A percentile compares a stretch with the other conserved stretches of the same genome.
phyloP scores from a whole-genome alignment of 1,284 basidiomycete genomes.

The Ceratobasidium sp. region DNA sequence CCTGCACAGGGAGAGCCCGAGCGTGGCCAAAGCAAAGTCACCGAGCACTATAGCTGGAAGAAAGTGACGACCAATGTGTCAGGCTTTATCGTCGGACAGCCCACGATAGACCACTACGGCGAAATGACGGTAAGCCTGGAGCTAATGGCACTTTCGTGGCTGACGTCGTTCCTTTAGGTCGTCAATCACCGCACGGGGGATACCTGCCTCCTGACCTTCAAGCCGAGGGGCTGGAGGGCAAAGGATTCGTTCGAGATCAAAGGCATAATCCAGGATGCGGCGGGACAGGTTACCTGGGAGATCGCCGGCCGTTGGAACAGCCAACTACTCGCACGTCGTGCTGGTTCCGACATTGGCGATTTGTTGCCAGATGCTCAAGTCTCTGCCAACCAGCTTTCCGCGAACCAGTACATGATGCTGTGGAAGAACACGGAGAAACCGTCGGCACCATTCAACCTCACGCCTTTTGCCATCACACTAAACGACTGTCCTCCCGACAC shows the following conservation, averaged over 20 bases:
- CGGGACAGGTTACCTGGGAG: constrained; percentile 80
- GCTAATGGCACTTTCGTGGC: background rate
- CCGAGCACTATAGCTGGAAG: constrained; percentile 93
- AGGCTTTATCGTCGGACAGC: constrained; percentile 92
- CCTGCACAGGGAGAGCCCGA: constrained; percentile 51
- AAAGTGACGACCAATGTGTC: constrained; percentile 95
- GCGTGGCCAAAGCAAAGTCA: constrained; percentile 62
- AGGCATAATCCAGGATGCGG: constrained; percentile 78
- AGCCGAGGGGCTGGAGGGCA: constrained; percentile 94
- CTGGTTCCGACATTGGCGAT: constrained; percentile 70
- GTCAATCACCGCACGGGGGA: constrained; percentile 95
- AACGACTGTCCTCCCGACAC: constrained; percentile 80
- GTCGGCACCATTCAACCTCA: constrained; percentile 89
- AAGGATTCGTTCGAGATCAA: constrained; percentile 93
- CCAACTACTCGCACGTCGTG: constrained; percentile 88
- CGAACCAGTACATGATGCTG: constrained; percentile 74
- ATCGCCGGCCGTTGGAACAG: constrained; percentile 97
- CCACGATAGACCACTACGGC: constrained; percentile 97
- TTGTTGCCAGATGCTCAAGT: constrained; percentile 80
- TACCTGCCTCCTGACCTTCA: constrained; percentile 90
- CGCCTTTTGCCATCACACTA: constrained; percentile 92
- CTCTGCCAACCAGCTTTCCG: constrained; percentile 59
- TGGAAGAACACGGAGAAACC: constrained; percentile 95
- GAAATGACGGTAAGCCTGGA: constrained; percentile 81
- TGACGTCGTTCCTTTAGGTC: constrained; percentile 60